Conservation (phyloP, 2,329 filamentous ascomycete genomes). For the Phialemonium atrogriseum region DNA sequence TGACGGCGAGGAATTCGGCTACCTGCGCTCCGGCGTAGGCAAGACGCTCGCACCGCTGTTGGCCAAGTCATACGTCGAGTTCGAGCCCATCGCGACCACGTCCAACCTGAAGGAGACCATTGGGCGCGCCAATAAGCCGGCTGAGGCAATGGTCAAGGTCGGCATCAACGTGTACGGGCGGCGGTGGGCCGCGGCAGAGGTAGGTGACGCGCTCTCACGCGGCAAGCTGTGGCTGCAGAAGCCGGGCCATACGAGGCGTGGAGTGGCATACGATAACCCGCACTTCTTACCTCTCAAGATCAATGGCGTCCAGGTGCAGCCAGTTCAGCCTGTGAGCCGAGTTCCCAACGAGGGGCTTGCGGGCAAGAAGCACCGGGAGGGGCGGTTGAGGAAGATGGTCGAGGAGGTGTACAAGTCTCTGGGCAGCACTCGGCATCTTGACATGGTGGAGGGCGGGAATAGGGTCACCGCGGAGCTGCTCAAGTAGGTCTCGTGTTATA, state of each 20-base stretch:
- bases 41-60: slow-evolving; percentile 12
- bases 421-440: slow-evolving; percentile 11
- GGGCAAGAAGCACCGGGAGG: slow-evolving; percentile 5
- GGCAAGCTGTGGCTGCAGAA: slow-evolving; percentile 25
- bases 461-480: slow-evolving; percentile 16
- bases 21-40: slow-evolving; percentile 12
- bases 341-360: too few relatives aligned
- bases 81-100: slow-evolving; percentile 15
- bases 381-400: slow-evolving; percentile 9
- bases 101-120: slow-evolving; percentile 15
- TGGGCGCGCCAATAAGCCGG: slow-evolving; percentile 14
- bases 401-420: slow-evolving; percentile 12
- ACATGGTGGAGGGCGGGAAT: slow-evolving; percentile 11
- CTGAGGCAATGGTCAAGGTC: slow-evolving; percentile 20
- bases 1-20: slow-evolving; percentile 16
- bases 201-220: slow-evolving; percentile 20
- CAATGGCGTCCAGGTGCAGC: slow-evolving; percentile 9
- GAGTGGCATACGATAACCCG: slow-evolving; percentile 20
- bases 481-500: slow-evolving; percentile 10
- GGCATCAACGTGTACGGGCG: slow-evolving; percentile 30
- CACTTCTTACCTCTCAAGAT: slow-evolving; percentile 21
- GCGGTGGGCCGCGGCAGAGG: slow-evolving; percentile 2
- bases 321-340: too few relatives aligned
- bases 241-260: slow-evolving; percentile 15
- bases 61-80: slow-evolving; percentile 6